Percentiles rank a stretch among this genome's conserved stretches.
Conservation (phyloP, 139 green algal genomes). For the Tetraselmis striata region DNA sequence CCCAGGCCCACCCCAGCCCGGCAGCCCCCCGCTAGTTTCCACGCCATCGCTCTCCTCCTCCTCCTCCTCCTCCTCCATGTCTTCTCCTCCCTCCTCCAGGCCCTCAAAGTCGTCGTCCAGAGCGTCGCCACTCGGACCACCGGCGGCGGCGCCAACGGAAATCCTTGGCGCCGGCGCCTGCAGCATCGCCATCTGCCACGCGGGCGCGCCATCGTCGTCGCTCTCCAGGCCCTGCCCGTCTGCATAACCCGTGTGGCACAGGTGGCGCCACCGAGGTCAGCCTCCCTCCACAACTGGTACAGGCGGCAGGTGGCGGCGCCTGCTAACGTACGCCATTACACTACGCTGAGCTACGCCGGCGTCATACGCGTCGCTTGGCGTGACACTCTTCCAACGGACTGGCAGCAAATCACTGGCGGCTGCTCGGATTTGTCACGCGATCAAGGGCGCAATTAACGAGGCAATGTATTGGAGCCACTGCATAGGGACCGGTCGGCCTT, state of each 20-base stretch:
- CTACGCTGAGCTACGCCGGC: too few species aligned
- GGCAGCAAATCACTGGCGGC: too few species aligned
- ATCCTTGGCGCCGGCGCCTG: too few species aligned
- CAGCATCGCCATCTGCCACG: neutral
- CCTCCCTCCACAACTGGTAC: neutral
- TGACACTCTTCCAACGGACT: too few species aligned
- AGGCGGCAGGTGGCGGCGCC: neutral
- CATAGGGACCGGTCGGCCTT: too few species aligned
- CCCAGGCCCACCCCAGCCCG: too few species aligned
- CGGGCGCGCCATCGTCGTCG: neutral
- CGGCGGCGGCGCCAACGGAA: too few species aligned
- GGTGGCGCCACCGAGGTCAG: neutral
- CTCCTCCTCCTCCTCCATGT: neutral
- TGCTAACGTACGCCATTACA: neutral
- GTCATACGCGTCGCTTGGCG: too few species aligned
- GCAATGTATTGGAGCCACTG: too few species aligned
- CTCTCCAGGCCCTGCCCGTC: neutral
- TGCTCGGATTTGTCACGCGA: too few species aligned
- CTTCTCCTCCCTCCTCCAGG: neutral
- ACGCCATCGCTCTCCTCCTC: neutral
- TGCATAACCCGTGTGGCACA: neutral
- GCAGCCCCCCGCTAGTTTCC: too few species aligned
- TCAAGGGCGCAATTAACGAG: too few species aligned
- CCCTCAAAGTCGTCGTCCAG: neutral
- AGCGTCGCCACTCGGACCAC: neutral